These are phyloP conservation scores for Apiospora saccharicola DNA, from an alignment of 2,329 filamentous ascomycete genomes.

Conservation along the genomic window DNA sequence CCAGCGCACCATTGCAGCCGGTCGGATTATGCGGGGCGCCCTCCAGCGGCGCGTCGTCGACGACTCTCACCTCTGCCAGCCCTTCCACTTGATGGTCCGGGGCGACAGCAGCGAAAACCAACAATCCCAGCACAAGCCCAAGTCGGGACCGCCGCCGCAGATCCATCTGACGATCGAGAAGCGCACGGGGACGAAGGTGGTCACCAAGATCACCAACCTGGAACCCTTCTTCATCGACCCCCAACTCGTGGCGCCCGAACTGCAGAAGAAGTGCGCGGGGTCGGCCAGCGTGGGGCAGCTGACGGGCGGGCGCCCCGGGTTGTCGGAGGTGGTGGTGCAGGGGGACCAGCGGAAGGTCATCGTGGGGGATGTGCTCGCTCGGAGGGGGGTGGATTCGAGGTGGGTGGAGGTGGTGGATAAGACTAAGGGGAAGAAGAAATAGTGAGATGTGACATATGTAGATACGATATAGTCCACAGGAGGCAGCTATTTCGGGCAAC, in stretches of 20 bases:
- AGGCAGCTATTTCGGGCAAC: too few relatives aligned
- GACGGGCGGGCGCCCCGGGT: slow-evolving; percentile 62
- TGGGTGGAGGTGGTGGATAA: slow-evolving; percentile 74
- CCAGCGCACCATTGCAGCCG: slow-evolving; percentile 57
- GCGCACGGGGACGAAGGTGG: slow-evolving; percentile 70
- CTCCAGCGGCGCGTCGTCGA: slow-evolving; percentile 28
- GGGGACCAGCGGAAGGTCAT: slow-evolving; percentile 67
- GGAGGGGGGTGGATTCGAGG: slow-evolving; percentile 62
- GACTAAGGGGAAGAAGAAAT: slow-evolving; percentile 63
- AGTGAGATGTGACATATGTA: neutral
- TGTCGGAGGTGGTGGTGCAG: slow-evolving; percentile 73
- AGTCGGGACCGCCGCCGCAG: slow-evolving; percentile 66
- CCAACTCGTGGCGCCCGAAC: slow-evolving; percentile 66
- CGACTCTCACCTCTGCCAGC: slow-evolving; percentile 25
- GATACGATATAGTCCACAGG: too few relatives aligned
- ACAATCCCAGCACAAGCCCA: slow-evolving; percentile 56
- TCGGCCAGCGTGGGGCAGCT: slow-evolving; percentile 69
- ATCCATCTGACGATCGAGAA: slow-evolving; percentile 67
- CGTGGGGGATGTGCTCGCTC: slow-evolving; percentile 65
- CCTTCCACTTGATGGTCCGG: slow-evolving; percentile 24
- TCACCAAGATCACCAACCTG: slow-evolving; percentile 67
- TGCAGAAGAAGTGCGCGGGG: slow-evolving; percentile 73
- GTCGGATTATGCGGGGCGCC: slow-evolving; percentile 26
- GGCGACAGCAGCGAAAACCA: neutral
- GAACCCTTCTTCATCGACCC: slow-evolving; percentile 69